Percentiles rank a stretch among this genome's conserved stretches.
Evolutionary conservation across 352 stramenopile genomes (phyloP).

Genomic region (Sclerospora graminicola): DNA sequence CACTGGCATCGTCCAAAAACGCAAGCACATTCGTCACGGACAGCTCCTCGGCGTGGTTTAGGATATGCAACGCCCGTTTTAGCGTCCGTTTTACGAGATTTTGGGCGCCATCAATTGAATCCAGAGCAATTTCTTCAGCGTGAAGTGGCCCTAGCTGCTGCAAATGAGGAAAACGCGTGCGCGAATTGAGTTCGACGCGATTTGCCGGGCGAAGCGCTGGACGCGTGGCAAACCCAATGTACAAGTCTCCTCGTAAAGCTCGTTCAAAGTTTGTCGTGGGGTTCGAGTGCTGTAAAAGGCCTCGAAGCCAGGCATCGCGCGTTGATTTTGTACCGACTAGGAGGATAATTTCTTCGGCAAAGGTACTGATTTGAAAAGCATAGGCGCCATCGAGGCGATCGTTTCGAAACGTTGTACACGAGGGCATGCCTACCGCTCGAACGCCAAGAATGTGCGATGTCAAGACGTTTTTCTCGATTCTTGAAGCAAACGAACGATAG

Average conservation of each 20-base stretch:
- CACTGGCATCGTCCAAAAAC: constrained; percentile 66
- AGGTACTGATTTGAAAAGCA: constrained; percentile 58
- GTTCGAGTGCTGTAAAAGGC: constrained; percentile 48
- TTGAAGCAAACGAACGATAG: constrained; percentile 54
- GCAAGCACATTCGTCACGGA: constrained; percentile 39
- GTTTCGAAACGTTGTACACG: constrained; percentile 6
- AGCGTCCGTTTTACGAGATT: constrained; percentile 22
- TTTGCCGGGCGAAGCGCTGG: constrained; percentile 35
- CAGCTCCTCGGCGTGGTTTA: constrained; percentile 22
- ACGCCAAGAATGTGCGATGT: constrained; percentile 42
- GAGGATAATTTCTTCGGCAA: constrained; percentile 67
- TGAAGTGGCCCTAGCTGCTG: too few relatives aligned
- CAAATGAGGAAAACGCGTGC: constrained; percentile 46
- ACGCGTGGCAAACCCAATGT: constrained; percentile 28
- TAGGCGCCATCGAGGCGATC: constrained; percentile 27
- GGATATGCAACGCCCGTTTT: constrained; percentile 26
- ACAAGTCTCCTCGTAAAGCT: constrained; percentile 23
- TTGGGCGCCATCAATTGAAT: constrained; percentile 7
- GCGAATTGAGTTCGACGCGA: constrained; percentile 51
- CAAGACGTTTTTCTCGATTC: constrained; percentile 38
- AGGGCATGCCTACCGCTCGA: constrained; percentile 24
- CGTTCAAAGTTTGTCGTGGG: constrained; percentile 35
- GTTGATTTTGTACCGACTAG: constrained; percentile 50
- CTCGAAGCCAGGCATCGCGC: constrained; percentile 56
- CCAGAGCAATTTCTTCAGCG: too few relatives aligned